Conservation (phyloP, 345 rosid genomes). For the Syzygium oleosum region DNA sequence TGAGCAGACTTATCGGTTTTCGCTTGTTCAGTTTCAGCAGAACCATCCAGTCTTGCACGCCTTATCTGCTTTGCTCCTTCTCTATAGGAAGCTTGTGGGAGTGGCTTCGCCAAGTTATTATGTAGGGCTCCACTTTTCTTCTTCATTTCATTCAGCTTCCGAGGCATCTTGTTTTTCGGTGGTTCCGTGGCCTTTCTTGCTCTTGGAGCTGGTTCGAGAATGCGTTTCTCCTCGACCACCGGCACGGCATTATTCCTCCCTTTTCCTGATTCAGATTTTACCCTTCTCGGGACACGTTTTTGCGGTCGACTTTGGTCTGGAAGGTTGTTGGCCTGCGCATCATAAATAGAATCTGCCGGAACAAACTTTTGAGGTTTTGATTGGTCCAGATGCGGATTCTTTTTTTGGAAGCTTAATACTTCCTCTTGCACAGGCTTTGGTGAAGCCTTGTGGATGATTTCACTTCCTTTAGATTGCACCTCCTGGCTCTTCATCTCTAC, state of each 20-base stretch:
- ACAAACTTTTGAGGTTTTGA: conserved; percentile 21
- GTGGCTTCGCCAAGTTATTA: conserved; percentile 19
- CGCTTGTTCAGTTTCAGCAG: conserved; percentile 1
- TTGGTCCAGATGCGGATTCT: conserved; percentile 18
- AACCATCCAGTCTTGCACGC: neutral
- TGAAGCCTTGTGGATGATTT: conserved; percentile 5
- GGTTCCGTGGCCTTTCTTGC: conserved; percentile 17
- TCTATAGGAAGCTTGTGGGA: conserved; percentile 17
- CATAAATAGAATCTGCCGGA: conserved; percentile 12
- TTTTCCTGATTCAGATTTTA: conserved; percentile 9
- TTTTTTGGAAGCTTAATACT: conserved; percentile 10
- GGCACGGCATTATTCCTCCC: conserved; percentile 1
- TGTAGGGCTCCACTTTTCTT: conserved; percentile 18
- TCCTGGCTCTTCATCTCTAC: conserved; percentile 17
- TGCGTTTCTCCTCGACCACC: conserved; percentile 17
- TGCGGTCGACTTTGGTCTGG: conserved; percentile 2
- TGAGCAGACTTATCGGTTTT: conserved; percentile 20
- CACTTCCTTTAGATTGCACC: conserved; percentile 24
- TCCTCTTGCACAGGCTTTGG: neutral
- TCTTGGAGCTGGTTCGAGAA: conserved; percentile 6
- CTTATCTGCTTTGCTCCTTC: conserved; percentile 30
- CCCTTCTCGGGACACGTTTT: conserved; percentile 6
- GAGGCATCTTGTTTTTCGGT: conserved; percentile 16
- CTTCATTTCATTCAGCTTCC: conserved; percentile 29
- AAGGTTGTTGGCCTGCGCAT: conserved; percentile 10